Evolutionary conservation across 192 early-diverging fungal genomes (phyloP).

Genomic region (Gigaspora rosea): DNA sequence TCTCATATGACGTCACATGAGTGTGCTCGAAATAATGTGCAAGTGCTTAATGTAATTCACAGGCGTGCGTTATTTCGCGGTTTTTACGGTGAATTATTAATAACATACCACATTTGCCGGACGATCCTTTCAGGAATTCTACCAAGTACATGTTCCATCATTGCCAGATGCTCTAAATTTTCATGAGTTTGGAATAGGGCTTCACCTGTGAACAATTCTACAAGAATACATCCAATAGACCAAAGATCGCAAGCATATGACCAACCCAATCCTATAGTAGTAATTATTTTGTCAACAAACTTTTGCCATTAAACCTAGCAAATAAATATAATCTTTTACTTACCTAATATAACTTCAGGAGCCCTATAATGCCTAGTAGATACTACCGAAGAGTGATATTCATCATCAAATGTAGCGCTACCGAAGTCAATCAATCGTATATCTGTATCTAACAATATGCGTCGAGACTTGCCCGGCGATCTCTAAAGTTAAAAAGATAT

Average conservation of each 20-base stretch:
- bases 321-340: no score
- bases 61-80: no score
- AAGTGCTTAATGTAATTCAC: no score
- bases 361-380: constrained; percentile 96
- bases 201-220: constrained; percentile 93
- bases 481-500: constrained; percentile 37
- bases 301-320: no score
- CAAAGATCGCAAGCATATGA: constrained; percentile 97
- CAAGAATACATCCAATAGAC: constrained; percentile 95
- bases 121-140: constrained; percentile 69
- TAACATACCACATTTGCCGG: constrained; percentile 44
- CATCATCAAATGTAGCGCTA: constrained; percentile 89
- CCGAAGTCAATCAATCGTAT: constrained; percentile 97
- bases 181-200: constrained; percentile 98
- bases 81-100: not conserved
- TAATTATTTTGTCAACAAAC: not conserved
- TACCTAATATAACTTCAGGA: constrained; percentile 93
- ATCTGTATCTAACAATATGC: constrained; percentile 65
- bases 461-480: constrained; percentile 53
- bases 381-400: constrained; percentile 90
- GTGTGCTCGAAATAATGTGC: no score
- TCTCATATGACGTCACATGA: no score
- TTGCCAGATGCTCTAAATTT: constrained; percentile 93
- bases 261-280: constrained; percentile 72
- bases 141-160: constrained; percentile 94